Conservation (phyloP, 257 asterid species). For the Knoxia roxburghii region DNA sequence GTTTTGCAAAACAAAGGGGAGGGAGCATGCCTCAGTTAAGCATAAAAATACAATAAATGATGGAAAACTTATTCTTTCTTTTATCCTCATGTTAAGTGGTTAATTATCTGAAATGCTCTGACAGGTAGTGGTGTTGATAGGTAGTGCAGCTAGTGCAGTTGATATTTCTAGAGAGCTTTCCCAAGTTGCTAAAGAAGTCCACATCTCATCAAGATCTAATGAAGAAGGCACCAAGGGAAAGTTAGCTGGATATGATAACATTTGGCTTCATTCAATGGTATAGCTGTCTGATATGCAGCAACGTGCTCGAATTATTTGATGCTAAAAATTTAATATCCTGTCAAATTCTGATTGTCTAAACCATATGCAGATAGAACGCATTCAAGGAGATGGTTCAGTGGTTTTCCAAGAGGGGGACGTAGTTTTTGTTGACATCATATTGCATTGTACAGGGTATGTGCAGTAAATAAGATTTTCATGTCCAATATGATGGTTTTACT, state of each 20-base stretch:
- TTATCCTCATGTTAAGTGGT: background rate
- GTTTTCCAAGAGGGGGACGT: conserved; percentile 52
- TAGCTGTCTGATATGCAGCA: conserved; percentile 10
- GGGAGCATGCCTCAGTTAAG: background rate
- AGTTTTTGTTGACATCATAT: conserved; percentile 56
- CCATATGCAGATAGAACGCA: conserved; percentile 52
- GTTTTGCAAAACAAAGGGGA: background rate
- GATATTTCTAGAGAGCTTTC: conserved; percentile 85
- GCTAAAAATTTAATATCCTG: background rate
- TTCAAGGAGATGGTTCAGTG: conserved; percentile 54
- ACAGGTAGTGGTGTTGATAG: conserved; percentile 85
- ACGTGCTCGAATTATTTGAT: background rate
- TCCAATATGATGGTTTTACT: background rate
- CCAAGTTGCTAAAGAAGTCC: conserved; percentile 78
- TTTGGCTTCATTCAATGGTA: conserved; percentile 79
- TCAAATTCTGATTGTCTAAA: conserved; percentile 17
- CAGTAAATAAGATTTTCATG: background rate
- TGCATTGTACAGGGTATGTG: conserved; percentile 93
- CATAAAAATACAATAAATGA: background rate
- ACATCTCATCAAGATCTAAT: conserved; percentile 62
- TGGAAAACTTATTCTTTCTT: background rate
- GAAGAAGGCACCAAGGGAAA: conserved; percentile 34
- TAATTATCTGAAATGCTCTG: conserved; percentile 15
- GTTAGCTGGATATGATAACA: conserved; percentile 52
- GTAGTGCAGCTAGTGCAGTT: conserved; percentile 77